Evolutionary conservation across 2,329 filamentous ascomycete species (phyloP).

Genomic region (Fusarium sp.): DNA sequence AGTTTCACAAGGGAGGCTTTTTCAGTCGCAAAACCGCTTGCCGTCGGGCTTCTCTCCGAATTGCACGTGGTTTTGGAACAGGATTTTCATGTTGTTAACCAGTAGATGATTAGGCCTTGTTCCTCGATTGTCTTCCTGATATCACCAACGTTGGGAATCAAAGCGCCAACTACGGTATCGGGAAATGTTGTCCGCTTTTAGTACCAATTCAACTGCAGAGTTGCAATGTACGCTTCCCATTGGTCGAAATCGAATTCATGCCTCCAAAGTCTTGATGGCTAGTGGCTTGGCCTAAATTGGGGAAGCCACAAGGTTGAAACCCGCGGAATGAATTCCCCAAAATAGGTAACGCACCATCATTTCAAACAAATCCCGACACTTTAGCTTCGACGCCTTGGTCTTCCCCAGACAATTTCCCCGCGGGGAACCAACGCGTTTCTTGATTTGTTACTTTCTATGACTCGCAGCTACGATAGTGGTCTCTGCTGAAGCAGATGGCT

Average conservation of each 20-base stretch:
- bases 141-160: not conserved
- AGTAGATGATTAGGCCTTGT: no score
- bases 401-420: not conserved
- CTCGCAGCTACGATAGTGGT: not conserved
- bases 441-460: not conserved
- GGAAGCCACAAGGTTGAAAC: not conserved
- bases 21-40: not conserved
- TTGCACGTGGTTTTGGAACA: not conserved
- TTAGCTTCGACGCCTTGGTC: not conserved
- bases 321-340: not conserved
- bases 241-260: not conserved
- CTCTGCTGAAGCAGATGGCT: not conserved
- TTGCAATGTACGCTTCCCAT: rapidly evolving
- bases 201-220: not conserved
- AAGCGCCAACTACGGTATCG: not conserved
- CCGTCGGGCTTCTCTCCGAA: not conserved
- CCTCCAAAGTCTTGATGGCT: not conserved
- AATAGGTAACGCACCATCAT: not conserved
- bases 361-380: not conserved
- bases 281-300: not conserved
- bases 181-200: not conserved
- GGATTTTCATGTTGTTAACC: not conserved
- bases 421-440: not conserved
- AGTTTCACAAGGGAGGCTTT: not conserved
- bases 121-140: not conserved